A percentile compares a stretch with the other conserved stretches of the same genome.
phyloP scores from a whole-genome alignment of 2,329 filamentous ascomycete genomes.

The Clathrospora elynae region DNA sequence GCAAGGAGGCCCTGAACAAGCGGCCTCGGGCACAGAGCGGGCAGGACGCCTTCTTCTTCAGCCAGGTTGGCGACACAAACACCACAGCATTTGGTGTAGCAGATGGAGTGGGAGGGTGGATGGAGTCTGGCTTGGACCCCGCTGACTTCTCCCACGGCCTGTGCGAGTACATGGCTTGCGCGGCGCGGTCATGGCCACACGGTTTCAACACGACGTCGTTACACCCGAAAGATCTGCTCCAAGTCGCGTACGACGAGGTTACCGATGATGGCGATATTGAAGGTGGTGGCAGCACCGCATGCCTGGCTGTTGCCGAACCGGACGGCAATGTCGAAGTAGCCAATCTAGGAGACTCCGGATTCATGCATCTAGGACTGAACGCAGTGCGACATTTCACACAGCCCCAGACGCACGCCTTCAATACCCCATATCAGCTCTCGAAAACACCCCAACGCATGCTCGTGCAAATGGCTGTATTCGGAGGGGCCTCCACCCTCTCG shows the following conservation, averaged over 20 bases:
- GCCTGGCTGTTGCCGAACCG: conserved; percentile 75
- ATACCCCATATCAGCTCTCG: conserved; percentile 93
- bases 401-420: conserved; percentile 95
- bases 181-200: conserved; percentile 64
- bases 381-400: conserved; percentile 82
- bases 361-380: conserved; percentile 82
- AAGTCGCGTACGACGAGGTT: conserved; percentile 82
- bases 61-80: conserved; percentile 72
- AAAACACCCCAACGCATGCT: conserved; percentile 82
- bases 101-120: conserved; percentile 95
- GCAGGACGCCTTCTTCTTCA: conserved; percentile 94
- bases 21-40: conserved; percentile 75
- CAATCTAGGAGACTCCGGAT: conserved; percentile 95
- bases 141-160: conserved; percentile 94
- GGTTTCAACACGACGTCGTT: conserved; percentile 50
- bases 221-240: conserved; percentile 73
- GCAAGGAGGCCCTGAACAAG: conserved; percentile 55
- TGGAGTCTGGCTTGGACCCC: conserved; percentile 88
- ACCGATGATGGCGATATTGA: conserved; percentile 72
- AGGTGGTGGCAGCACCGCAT: conserved; percentile 90
- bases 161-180: conserved; percentile 88
- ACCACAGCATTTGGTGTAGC: conserved; percentile 85
- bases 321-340: conserved; percentile 83
- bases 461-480: conserved; percentile 80
- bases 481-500: conserved; percentile 68